Conservation (phyloP, 139 green algal species). For the Deuterostichococcus epilithicus region DNA sequence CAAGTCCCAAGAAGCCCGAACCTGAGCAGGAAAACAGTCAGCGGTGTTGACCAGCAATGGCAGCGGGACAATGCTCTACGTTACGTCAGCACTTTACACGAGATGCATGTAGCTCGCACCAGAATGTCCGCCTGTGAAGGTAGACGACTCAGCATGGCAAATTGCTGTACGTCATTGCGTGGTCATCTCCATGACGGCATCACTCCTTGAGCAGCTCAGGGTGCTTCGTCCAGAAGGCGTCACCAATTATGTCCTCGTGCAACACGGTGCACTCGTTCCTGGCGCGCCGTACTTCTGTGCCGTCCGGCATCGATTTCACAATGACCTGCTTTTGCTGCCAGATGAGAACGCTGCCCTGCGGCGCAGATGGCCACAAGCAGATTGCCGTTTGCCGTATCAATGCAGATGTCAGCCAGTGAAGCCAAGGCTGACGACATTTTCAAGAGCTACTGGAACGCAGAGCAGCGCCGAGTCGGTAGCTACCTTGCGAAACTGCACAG, state of each 20-base stretch:
- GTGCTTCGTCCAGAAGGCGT: conserved; percentile 77
- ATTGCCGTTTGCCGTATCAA: background rate
- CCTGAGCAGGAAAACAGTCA: background rate
- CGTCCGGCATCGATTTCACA: conserved; percentile 50
- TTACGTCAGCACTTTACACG: too few relatives aligned
- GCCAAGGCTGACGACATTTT: background rate
- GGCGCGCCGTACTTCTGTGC: conserved; percentile 43
- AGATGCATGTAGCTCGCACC: too few relatives aligned
- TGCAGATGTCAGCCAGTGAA: background rate
- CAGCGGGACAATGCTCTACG: background rate
- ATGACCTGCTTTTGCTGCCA: conserved; percentile 23
- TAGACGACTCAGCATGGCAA: too few relatives aligned
- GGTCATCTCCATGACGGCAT: background rate
- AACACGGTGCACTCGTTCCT: conserved; percentile 35
- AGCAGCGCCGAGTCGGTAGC: background rate
- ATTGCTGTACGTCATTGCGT: too few relatives aligned
- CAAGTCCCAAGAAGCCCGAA: background rate
- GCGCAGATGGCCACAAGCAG: too few relatives aligned
- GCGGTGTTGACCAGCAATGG: background rate
- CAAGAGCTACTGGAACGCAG: too few relatives aligned
- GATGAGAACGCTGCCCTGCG: conserved; percentile 62
- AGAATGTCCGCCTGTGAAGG: too few relatives aligned
- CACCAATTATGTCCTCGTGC: conserved; percentile 84
- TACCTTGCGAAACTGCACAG: conserved; percentile 86
- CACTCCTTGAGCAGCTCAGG: conserved; percentile 36